Conservation (phyloP, 176 grass and related monocot species). For the Olyra latifolia region DNA sequence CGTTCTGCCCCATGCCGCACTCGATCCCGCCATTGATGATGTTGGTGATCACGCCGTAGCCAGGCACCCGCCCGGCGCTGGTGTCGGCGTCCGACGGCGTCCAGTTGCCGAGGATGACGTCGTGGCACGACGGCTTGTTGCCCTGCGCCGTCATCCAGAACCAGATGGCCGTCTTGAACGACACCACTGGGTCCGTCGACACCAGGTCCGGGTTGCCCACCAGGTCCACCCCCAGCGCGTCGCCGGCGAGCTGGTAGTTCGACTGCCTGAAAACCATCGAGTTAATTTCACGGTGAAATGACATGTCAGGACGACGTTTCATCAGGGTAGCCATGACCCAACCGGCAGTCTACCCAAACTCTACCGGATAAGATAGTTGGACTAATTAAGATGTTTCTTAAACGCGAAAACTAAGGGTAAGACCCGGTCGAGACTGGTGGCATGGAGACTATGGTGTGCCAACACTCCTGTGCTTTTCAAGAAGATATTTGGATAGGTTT, state of each 20-base stretch:
- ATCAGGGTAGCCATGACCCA: background rate
- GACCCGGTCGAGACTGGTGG: background rate
- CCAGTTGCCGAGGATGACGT: constrained; percentile 44
- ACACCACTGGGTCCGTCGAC: constrained; percentile 38
- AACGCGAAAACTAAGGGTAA: background rate
- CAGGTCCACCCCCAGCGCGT: constrained; percentile 39
- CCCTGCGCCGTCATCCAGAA: constrained; percentile 61
- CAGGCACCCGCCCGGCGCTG: constrained; percentile 26
- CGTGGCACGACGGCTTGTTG: constrained; percentile 58
- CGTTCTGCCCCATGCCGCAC: constrained; percentile 35
- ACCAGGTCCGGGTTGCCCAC: constrained; percentile 59
- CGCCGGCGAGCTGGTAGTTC: constrained; percentile 51
- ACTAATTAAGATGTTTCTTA: background rate
- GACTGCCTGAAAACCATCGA: constrained; percentile 17
- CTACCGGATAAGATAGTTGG: background rate
- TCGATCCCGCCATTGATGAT: constrained; percentile 74
- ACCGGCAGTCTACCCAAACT: too few relatives aligned
- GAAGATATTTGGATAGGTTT: background rate
- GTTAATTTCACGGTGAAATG: background rate
- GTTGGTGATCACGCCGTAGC: constrained; percentile 66
- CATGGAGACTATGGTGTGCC: background rate
- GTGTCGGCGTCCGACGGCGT: constrained; percentile 28
- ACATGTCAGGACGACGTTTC: background rate
- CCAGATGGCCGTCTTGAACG: constrained; percentile 68
- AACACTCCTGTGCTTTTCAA: background rate